Percentiles rank a stretch among this genome's conserved stretches.
Evolutionary conservation across 805 yeast genomes (phyloP).

Genomic region (Cyberlindnera petersonii): DNA sequence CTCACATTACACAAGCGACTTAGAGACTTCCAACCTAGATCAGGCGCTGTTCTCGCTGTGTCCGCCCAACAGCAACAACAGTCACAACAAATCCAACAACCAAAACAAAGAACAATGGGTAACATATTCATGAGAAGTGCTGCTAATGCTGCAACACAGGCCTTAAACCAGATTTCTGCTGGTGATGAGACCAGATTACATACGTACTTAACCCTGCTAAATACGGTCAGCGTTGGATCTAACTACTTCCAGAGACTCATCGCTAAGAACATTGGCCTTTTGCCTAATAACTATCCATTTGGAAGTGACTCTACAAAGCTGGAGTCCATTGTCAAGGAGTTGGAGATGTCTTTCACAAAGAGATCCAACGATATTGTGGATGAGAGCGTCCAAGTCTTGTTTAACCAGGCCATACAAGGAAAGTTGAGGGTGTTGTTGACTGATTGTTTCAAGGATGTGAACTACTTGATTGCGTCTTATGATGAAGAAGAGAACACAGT

Average conservation of each 20-base stretch:
- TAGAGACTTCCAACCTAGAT: constrained; percentile 39
- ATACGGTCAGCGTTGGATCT: constrained; percentile 64
- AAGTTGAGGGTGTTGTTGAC: constrained; percentile 40
- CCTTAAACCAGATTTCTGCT: constrained; percentile 35
- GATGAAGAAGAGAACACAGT: constrained; percentile 34
- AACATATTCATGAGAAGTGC: constrained; percentile 42
- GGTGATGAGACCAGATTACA: constrained; percentile 49
- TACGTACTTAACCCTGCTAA: constrained; percentile 62
- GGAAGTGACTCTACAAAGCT: constrained; percentile 32
- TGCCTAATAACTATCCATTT: constrained; percentile 36
- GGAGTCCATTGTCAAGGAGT: constrained; percentile 23
- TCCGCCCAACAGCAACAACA: constrained; percentile 17
- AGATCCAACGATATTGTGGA: constrained; percentile 31
- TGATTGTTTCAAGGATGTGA: constrained; percentile 35
- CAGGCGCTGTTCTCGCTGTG: constrained; percentile 29
- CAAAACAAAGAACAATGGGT: constrained; percentile 20
- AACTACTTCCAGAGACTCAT: constrained; percentile 47
- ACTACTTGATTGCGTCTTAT: constrained; percentile 23
- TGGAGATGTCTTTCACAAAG: constrained; percentile 24
- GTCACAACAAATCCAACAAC: constrained; percentile 13
- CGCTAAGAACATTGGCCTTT: constrained; percentile 29
- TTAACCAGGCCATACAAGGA: constrained; percentile 42
- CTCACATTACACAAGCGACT: constrained; percentile 50
- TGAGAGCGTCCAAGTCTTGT: constrained; percentile 42
- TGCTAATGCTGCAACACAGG: constrained; percentile 24